Base-by-base conservation (phyloP, 2,329 filamentous ascomycete species). In the Coccinonectria pachysandricola region DNA sequence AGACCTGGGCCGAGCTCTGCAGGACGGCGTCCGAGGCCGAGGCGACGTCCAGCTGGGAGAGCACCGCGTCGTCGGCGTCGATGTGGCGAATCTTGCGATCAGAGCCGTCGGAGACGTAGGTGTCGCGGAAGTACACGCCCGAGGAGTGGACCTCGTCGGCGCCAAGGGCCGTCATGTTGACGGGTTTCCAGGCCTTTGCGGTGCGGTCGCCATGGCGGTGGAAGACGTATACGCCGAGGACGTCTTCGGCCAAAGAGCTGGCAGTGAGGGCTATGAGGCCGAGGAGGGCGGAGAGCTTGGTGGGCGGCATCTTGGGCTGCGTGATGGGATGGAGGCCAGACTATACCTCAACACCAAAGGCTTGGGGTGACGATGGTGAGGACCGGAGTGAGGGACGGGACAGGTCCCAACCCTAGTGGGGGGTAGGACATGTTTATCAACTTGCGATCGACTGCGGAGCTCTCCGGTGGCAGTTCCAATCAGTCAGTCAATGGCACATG, bases 151-250 rank as follows among this genome's bases (percentile, higher is more conserved):
- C 75, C 59, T 95, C 66, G 24, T 68, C 59, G 49, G 87, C 85
- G 16, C 87, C 87, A 26, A 94, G 68, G 33, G 79, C 68, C 8
- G 87, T 94, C 50, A 95, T 59, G 39, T 69, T 68, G 15, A 82
- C 74, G 8, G 80, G 79, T 23, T 75, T 64, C 36, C 73, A 74
- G 11, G 72, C 64, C 60, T 93, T 94, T 37, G 83, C 60, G 1
- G 85, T 88, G 30, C 87, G 75, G 55, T 95, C 87, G 31, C 87
- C 87, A 59, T 95, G 87, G 23, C 87, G 80, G 43, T 84, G 75
- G 64, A 92, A 93, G 56, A 94, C 75, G 55, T 87, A 91, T 23
- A 79, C 75, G 27, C 85, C 86, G 10, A 93, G 65, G 15, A 91
- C 65, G 1, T 76, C 81, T 60, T 92, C 82, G 12, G 59, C 59